phyloP scores from a whole-genome alignment of 139 green algal species.

The Pleodorina starrii region DNA sequence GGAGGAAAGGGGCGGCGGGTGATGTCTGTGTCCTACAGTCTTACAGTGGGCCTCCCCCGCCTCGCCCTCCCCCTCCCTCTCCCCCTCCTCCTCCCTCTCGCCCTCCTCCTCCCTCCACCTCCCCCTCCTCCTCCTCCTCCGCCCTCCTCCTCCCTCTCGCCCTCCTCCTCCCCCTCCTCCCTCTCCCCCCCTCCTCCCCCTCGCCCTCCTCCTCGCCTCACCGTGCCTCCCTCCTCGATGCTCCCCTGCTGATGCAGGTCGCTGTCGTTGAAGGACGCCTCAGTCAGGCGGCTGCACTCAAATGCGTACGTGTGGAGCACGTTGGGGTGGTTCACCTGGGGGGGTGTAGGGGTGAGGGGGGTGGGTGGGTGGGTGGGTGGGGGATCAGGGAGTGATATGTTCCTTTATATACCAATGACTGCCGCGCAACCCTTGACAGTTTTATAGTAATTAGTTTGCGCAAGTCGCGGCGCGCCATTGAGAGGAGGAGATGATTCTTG shows the following conservation, averaged over 20 bases:
- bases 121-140: too few species aligned
- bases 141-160: too few species aligned
- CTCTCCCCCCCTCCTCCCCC: too few species aligned
- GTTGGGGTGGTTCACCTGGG: conserved; percentile 27
- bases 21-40: too few species aligned
- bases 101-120: too few species aligned
- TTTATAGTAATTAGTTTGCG: background rate
- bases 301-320: conserved; percentile 8
- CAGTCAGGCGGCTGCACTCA: background rate
- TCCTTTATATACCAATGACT: background rate
- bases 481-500: background rate
- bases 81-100: too few species aligned
- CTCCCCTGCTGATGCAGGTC: background rate
- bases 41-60: too few species aligned
- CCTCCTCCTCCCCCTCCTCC: too few species aligned
- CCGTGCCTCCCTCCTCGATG: conserved; percentile 1
- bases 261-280: background rate
- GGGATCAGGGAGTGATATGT: background rate
- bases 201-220: too few species aligned
- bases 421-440: too few species aligned
- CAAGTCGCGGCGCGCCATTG: background rate
- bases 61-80: too few species aligned
- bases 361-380: background rate
- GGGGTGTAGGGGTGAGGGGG: background rate
- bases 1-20: too few species aligned